Evolutionary conservation across 2,329 filamentous ascomycete species (phyloP).

Genomic region (Metarhizium guizhouense): DNA sequence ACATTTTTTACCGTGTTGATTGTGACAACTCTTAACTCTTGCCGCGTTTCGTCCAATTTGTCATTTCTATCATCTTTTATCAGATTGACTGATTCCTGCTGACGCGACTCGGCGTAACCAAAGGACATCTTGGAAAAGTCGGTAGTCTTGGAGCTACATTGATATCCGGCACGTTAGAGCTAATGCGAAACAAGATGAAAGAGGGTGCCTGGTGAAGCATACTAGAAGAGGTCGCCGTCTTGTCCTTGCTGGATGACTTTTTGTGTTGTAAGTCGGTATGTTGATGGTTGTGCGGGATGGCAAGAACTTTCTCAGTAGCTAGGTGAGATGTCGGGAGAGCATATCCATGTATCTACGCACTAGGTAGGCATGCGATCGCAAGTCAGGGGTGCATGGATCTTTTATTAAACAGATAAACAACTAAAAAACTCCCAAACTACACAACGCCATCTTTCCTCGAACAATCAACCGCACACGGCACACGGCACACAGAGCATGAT

Average conservation of each 20-base stretch:
- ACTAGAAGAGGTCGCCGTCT: constrained; percentile 75
- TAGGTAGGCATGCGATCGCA: background rate
- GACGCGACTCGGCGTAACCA: too few species aligned
- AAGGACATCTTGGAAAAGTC: constrained; percentile 75
- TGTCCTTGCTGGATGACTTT: background rate
- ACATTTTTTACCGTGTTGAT: constrained; percentile 97
- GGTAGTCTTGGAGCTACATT: constrained; percentile 69
- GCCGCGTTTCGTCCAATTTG: constrained; percentile 72
- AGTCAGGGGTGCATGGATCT: background rate
- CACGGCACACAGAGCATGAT: too few species aligned
- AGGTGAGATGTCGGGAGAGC: background rate
- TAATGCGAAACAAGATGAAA: background rate
- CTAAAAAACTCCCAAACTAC: background rate
- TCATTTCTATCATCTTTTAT: constrained; percentile 83
- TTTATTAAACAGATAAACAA: background rate
- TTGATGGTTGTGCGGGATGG: background rate
- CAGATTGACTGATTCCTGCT: constrained; percentile 30
- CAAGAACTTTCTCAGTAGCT: background rate
- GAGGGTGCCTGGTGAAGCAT: constrained; percentile 22
- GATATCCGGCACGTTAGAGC: background rate
- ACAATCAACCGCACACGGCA: background rate
- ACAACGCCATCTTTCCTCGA: constrained; percentile 1
- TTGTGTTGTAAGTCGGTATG: background rate
- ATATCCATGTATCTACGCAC: too few species aligned
- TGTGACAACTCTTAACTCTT: constrained; percentile 85